Evolutionary conservation across 106 monocot genomes (phyloP).

Genomic region (Cymbidium sinense): DNA sequence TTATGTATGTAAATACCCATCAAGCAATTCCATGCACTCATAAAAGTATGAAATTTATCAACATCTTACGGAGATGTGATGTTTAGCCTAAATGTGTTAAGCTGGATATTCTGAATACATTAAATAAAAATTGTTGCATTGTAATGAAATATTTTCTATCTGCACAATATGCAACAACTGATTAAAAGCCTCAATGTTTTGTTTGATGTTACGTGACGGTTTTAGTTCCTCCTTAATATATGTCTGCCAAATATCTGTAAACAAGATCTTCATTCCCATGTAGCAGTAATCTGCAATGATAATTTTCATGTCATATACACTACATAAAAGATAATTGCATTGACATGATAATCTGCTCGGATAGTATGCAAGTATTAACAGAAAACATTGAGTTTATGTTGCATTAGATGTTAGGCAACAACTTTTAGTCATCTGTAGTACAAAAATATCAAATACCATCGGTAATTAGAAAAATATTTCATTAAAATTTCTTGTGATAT

Average conservation of each 20-base stretch:
- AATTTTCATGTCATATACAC: not conserved
- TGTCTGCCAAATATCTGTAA: not conserved
- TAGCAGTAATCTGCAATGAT: not conserved
- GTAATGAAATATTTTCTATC: not conserved
- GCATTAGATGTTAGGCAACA: too few species aligned
- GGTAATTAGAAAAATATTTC: too few species aligned
- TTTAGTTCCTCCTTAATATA: not conserved
- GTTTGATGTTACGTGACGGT: not conserved
- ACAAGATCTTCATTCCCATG: not conserved
- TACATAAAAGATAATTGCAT: not conserved
- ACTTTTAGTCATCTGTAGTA: too few species aligned
- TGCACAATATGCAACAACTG: not conserved
- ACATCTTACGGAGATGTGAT: not conserved
- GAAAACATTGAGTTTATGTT: too few species aligned
- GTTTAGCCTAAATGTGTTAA: not conserved
- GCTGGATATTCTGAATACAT: not conserved
- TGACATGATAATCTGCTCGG: too few species aligned
- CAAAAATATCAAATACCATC: too few species aligned
- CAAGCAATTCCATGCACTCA: not conserved
- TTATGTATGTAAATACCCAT: too few species aligned
- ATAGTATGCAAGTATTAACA: too few species aligned
- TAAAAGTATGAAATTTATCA: not conserved
- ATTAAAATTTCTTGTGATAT: not conserved
- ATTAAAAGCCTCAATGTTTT: not conserved
- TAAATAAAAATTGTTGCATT: not conserved